phyloP scores from a whole-genome alignment of 1,284 basidiomycete species.

The Puccinia hordei region DNA sequence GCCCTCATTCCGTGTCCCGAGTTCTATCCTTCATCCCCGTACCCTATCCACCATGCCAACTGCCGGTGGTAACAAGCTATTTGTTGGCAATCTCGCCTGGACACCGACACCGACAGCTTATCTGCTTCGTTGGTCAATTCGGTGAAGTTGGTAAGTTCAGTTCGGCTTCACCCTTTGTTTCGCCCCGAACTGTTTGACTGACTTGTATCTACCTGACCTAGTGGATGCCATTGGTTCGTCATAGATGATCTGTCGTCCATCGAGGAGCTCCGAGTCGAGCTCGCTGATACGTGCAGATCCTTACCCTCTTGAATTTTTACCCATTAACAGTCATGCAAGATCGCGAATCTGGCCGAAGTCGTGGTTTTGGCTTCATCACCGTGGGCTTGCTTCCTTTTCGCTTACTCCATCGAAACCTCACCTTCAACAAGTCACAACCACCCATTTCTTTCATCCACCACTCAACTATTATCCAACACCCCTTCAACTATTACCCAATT shows the following conservation, averaged over 20 bases:
- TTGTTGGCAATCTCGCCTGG: slow-evolving; percentile 48
- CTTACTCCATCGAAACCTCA: background rate
- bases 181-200: no score
- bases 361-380: slow-evolving; percentile 88
- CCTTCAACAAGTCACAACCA: background rate
- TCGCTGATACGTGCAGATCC: no score
- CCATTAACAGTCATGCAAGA: slow-evolving; percentile 78
- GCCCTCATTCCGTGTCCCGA: background rate
- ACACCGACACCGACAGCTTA: slow-evolving; percentile 29
- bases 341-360: slow-evolving; percentile 91
- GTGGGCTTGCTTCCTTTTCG: slow-evolving; percentile 38
- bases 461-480: no score
- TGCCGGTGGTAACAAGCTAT: slow-evolving; percentile 15
- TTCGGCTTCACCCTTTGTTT: background rate
- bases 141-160: slow-evolving; percentile 34
- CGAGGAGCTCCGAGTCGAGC: background rate
- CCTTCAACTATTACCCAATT: no score
- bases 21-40: background rate
- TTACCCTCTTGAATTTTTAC: no score
- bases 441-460: background rate
- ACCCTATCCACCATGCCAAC: background rate
- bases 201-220: background rate
- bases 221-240: slow-evolving; percentile 42
- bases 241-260: background rate
- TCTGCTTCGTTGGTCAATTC: slow-evolving; percentile 27